Percentiles rank a stretch among this genome's conserved stretches.
phyloP scores from a whole-genome alignment of 345 rosid genomes.

The Physaria fendleri region DNA sequence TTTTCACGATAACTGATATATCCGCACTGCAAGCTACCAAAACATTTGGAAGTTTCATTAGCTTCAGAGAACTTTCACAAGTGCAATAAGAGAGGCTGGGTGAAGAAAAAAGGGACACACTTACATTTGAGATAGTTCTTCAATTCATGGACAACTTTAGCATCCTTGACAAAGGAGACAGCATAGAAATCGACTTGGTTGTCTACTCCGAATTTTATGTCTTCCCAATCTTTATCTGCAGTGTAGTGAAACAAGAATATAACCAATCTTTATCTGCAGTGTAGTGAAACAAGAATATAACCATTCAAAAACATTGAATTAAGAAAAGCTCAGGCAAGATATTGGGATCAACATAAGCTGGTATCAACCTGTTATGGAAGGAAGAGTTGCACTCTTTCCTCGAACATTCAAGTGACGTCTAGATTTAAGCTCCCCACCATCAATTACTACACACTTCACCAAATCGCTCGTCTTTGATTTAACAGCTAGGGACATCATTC shows the following conservation, averaged over 20 bases:
- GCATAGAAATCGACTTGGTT: slow-evolving; percentile 95
- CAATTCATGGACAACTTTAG: slow-evolving; percentile 79
- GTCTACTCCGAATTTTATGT: slow-evolving; percentile 95
- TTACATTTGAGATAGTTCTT: slow-evolving; percentile 81
- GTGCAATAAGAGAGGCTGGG: neutral
- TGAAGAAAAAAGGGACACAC: neutral
- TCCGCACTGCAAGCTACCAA: slow-evolving; percentile 71
- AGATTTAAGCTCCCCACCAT: slow-evolving; percentile 93
- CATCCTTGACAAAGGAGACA: slow-evolving; percentile 96
- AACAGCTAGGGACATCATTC: slow-evolving; percentile 96
- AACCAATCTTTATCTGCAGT: slow-evolving; percentile 95
- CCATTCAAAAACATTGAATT: neutral
- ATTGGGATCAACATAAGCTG: neutral
- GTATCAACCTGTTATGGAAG: slow-evolving; percentile 82
- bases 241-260: slow-evolving; percentile 2
- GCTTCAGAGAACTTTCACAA: neutral
- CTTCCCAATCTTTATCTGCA: slow-evolving; percentile 98
- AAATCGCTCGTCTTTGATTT: slow-evolving; percentile 63
- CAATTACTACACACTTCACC: slow-evolving; percentile 73
- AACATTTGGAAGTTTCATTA: slow-evolving; percentile 23
- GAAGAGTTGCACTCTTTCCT: slow-evolving; percentile 92
- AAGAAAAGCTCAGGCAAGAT: slow-evolving; percentile 8
- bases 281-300: neutral
- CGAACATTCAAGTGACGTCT: slow-evolving; percentile 97
- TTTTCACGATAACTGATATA: slow-evolving; percentile 76